phyloP scores from a whole-genome alignment of 495 filamentous ascomycete genomes.

The Amphirosellinia nigrospora region DNA sequence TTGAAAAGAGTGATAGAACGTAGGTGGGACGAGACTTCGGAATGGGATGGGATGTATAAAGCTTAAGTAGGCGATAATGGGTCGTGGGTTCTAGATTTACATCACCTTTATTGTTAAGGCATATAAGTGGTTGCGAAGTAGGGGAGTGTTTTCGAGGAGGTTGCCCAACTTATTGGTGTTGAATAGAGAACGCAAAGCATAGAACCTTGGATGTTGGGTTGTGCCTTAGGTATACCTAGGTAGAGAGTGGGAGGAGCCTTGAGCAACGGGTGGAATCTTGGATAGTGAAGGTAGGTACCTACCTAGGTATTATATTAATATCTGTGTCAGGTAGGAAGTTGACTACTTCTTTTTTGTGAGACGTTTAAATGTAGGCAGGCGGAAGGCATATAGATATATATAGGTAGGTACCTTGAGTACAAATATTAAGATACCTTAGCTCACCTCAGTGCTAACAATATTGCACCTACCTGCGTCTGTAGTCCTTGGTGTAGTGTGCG shows the following conservation, averaged over 20 bases:
- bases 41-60: neutral
- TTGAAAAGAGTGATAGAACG: neutral
- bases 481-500: neutral
- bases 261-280: no score
- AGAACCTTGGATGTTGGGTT: no score
- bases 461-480: neutral
- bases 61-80: neutral
- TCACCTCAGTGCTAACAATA: neutral
- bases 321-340: no score
- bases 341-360: no score
- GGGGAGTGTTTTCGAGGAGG: neutral
- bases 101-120: neutral
- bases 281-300: no score
- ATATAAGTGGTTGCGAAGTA: neutral
- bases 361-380: no score
- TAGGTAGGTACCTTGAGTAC: neutral
- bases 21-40: neutral
- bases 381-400: no score
- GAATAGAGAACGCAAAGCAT: neutral
- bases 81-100: neutral
- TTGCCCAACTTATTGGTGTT: neutral
- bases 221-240: no score
- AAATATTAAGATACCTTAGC: neutral
- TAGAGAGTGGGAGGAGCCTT: no score
- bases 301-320: no score